These are phyloP conservation scores for Candida albicans DNA, from an alignment of 1,139 yeast species.

Conservation along the genomic window DNA sequence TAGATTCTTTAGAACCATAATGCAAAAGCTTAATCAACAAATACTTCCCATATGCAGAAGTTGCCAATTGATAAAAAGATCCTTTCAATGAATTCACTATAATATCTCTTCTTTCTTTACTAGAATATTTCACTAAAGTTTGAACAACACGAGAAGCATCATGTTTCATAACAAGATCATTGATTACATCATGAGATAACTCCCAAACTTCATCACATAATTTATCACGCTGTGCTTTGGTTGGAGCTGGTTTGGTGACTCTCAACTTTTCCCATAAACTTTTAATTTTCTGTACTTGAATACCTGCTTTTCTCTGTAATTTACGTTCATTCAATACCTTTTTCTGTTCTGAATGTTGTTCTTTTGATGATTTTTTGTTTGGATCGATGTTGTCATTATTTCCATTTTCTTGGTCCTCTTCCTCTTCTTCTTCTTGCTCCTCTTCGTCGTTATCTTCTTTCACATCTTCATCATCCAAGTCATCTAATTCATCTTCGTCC, in stretches of 20 bases:
- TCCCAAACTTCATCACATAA: slow-evolving; percentile 85
- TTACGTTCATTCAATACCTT: slow-evolving; percentile 79
- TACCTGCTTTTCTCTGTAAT: slow-evolving; percentile 81
- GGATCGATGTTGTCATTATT: slow-evolving; percentile 28
- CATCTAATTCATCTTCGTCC: slow-evolving; percentile 14
- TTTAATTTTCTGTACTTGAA: slow-evolving; percentile 82
- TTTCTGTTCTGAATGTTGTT: slow-evolving; percentile 83
- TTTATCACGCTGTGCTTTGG: slow-evolving; percentile 75
- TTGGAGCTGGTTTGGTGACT: slow-evolving; percentile 79
- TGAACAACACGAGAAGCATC: slow-evolving; percentile 97
- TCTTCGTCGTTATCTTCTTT: slow-evolving; percentile 25
- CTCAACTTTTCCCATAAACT: slow-evolving; percentile 88
- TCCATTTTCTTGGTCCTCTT: slow-evolving; percentile 15
- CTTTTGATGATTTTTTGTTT: slow-evolving; percentile 55
- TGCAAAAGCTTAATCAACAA: slow-evolving; percentile 84
- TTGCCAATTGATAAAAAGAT: slow-evolving; percentile 76
- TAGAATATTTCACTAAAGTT: slow-evolving; percentile 83
- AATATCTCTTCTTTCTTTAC: slow-evolving; percentile 73
- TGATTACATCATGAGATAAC: slow-evolving; percentile 70
- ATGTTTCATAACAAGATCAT: slow-evolving; percentile 88
- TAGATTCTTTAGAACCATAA: slow-evolving; percentile 82
- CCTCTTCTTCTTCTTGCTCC: slow-evolving; percentile 19
- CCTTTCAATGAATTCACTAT: slow-evolving; percentile 75
- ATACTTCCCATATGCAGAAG: slow-evolving; percentile 92
- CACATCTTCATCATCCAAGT: slow-evolving; percentile 13